Percentiles rank a stretch among this genome's conserved stretches.
Evolutionary conservation across 2,329 filamentous ascomycete species (phyloP).

Genomic region (Fusarium solani-melongenae): DNA sequence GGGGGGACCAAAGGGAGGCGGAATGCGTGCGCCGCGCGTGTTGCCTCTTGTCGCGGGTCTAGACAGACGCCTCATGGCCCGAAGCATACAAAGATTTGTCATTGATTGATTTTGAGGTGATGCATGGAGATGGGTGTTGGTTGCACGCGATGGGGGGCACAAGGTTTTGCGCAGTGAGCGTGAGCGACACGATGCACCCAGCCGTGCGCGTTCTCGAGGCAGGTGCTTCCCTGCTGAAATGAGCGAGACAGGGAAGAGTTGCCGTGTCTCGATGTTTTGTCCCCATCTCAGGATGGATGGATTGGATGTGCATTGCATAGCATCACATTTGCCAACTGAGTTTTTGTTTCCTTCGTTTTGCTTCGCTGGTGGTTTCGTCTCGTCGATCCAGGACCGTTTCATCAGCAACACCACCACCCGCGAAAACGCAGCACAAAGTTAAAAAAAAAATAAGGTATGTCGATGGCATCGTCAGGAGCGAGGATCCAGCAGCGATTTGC

Average conservation of each 20-base stretch:
- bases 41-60: neutral
- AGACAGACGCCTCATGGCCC: constrained; percentile 1
- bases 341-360: constrained; percentile 14
- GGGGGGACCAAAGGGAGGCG: neutral
- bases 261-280: neutral
- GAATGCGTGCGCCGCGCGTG: neutral
- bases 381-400: neutral
- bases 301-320: neutral
- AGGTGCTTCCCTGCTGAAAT: neutral
- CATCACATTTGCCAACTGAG: constrained; percentile 14
- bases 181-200: neutral
- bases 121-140: constrained; percentile 1
- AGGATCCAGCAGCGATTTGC: neutral
- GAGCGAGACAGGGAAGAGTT: neutral
- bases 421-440: neutral
- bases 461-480: neutral
- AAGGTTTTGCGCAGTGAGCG: constrained; percentile 3
- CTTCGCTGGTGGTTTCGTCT: neutral
- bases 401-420: constrained; percentile 6
- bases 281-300: neutral
- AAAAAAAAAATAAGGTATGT: neutral
- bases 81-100: constrained; percentile 13
- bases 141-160: neutral
- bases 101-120: neutral
- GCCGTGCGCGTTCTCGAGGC: neutral